phyloP scores from a whole-genome alignment of 2,329 filamentous ascomycete species.

The Xylariales sp. region DNA sequence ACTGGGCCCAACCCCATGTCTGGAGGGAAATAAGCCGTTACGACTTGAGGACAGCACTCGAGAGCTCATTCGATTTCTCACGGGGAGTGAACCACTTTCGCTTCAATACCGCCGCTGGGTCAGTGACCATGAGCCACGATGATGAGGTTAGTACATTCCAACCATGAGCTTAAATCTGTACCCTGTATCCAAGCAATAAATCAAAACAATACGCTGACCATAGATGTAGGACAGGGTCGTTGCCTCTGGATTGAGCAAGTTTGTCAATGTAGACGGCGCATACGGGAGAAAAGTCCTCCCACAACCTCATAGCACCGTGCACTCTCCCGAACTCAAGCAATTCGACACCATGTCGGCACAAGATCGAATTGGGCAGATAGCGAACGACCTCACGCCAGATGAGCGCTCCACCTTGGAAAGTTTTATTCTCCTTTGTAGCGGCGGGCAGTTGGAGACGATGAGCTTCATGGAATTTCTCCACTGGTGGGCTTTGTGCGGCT shows the following conservation, averaged over 20 bases:
- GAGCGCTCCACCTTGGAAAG: constrained; percentile 19
- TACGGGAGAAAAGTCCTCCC: constrained; percentile 17
- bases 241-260: constrained; percentile 17
- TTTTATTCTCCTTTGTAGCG: constrained; percentile 19
- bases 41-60: constrained; percentile 18
- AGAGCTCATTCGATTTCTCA: constrained; percentile 3
- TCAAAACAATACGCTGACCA: no score
- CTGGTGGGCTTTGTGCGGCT: constrained; percentile 9
- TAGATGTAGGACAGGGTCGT: constrained; percentile 9
- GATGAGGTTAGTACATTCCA: no score
- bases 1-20: constrained; percentile 28
- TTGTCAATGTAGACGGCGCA: constrained; percentile 22
- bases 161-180: no score
- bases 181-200: no score
- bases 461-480: constrained; percentile 17
- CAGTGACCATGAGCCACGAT: constrained; percentile 17
- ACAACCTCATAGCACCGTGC: constrained; percentile 16
- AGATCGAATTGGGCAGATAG: constrained; percentile 22
- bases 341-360: constrained; percentile 20
- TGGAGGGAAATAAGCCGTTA: constrained; percentile 30
- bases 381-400: constrained; percentile 21
- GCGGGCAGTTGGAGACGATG: constrained; percentile 18
- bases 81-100: constrained; percentile 11
- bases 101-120: constrained; percentile 10
- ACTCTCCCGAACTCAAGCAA: constrained; percentile 8